Base-by-base conservation (phyloP, 495 filamentous ascomycete species). In the Echria macrotheca region DNA sequence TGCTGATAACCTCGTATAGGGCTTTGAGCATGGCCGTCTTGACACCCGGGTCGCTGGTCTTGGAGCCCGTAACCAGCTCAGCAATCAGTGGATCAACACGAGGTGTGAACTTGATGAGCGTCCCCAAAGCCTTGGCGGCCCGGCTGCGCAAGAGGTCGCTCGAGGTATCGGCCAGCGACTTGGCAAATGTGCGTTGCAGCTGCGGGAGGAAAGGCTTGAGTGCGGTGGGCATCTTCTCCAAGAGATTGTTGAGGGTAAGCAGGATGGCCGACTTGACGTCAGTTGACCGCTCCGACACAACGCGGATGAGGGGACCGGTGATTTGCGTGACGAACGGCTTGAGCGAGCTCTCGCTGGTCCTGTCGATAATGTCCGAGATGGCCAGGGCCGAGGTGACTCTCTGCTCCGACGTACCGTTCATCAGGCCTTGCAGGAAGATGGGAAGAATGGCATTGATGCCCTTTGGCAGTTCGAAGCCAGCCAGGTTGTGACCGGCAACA, bases 11-110 rank as follows among this genome's bases (percentile, higher is more conserved):
- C 61, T 97, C 93, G 60, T 90, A 96, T 33, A 98, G 71, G 4
- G 94, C 93, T 73, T 95, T 96, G 53, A 97, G 78, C 93, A 98
- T 98, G 12, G 93, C 93, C 62, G 87, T 93, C 69, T 81, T 87
- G 47, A 98, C 93, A 38, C 93, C 94, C 12, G 78, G 47, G 65
- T 98, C 94, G 2, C 82, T 68, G 0, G 94, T 96, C 72, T 90
- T 96, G 2, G 90, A 90, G 9, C 93, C 93, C 21, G 93, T 83
- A 21, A 97, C 90, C 42, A 98, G 78, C 65, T 98, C 93, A 55
- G 78, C 68, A 23, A 77, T 76, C 25, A 98, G 74, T 33, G 93
- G 93, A 67, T 98, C 93, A 28, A 98, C 90, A 44, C 94, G 82
- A 10, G 93, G 93, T 2, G 94, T 98, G 58, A 97, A 78, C 44